Evolutionary conservation across 306 rosid species (phyloP).

Genomic region (Oemleria cerasiformis): DNA sequence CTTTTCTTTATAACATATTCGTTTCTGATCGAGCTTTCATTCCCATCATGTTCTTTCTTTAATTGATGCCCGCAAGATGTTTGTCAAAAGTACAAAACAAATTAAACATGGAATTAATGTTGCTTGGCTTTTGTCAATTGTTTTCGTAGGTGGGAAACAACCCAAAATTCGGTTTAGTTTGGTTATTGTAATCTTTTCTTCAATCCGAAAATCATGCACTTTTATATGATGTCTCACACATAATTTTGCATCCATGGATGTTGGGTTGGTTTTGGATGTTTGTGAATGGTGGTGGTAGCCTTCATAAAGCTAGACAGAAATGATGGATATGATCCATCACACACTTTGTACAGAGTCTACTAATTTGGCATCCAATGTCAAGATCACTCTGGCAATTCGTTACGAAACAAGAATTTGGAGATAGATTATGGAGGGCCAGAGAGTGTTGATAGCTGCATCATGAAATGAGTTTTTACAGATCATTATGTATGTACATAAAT

Average conservation of each 20-base stretch:
- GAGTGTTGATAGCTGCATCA: not conserved
- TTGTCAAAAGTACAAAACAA: not conserved
- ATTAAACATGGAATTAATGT: not conserved
- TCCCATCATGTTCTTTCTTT: not conserved
- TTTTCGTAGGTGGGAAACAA: not conserved
- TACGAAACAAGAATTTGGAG: constrained; percentile 15
- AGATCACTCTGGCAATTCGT: not conserved
- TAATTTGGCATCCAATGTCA: not conserved
- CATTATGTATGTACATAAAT: not conserved
- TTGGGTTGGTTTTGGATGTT: not conserved
- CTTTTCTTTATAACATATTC: not conserved
- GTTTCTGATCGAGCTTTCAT: not conserved
- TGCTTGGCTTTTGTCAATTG: not conserved
- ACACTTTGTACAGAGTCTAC: constrained; percentile 1
- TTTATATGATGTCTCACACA: too few species aligned
- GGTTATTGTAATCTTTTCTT: not conserved
- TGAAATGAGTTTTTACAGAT: not conserved
- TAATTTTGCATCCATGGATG: too few species aligned
- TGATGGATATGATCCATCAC: not conserved
- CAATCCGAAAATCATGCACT: not conserved
- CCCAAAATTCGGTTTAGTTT: not conserved
- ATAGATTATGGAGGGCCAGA: constrained; percentile 8
- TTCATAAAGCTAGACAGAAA: not conserved
- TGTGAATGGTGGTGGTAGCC: not conserved
- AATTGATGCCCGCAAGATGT: not conserved